Evolutionary conservation across 2,329 filamentous ascomycete species (phyloP).

Genomic region (Fusarium armeniacum): DNA sequence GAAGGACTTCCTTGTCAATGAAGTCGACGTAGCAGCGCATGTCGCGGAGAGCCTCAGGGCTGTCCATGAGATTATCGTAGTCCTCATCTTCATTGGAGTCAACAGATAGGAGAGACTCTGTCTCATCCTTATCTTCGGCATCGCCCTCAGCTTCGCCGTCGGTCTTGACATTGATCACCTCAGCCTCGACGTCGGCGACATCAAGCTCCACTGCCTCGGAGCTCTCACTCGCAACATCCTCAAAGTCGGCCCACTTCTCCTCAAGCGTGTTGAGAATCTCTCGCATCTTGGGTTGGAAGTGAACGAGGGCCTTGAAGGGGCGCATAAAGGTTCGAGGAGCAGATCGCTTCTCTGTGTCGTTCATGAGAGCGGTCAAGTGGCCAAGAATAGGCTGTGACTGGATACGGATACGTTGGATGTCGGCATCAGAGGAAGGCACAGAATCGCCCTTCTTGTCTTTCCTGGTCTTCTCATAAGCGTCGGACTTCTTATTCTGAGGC

Average conservation of each 20-base stretch:
- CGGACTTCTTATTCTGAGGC: slow-evolving; percentile 18
- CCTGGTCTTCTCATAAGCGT: slow-evolving; percentile 40
- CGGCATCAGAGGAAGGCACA: slow-evolving; percentile 38
- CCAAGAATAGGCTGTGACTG: slow-evolving; percentile 59
- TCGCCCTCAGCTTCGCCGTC: slow-evolving; percentile 30
- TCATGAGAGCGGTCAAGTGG: slow-evolving; percentile 56
- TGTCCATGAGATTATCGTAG: slow-evolving; percentile 56
- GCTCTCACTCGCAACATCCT: slow-evolving; percentile 49
- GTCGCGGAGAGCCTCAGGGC: slow-evolving; percentile 57
- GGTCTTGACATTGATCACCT: slow-evolving; percentile 46
- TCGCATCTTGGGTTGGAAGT: slow-evolving; percentile 60
- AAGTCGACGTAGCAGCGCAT: slow-evolving; percentile 62
- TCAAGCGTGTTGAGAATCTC: slow-evolving; percentile 57
- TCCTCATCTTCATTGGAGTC: slow-evolving; percentile 57
- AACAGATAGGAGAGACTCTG: slow-evolving; percentile 54
- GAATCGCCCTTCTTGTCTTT: slow-evolving; percentile 48
- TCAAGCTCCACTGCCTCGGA: slow-evolving; percentile 47
- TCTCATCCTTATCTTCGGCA: slow-evolving; percentile 47
- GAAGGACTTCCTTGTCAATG: slow-evolving; percentile 59
- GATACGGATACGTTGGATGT: slow-evolving; percentile 57
- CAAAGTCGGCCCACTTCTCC: slow-evolving; percentile 59
- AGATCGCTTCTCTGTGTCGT: slow-evolving; percentile 55
- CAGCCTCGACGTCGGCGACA: slow-evolving; percentile 45
- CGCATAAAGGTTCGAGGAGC: slow-evolving; percentile 58
- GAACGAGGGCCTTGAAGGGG: slow-evolving; percentile 58